phyloP scores from a whole-genome alignment of 2,329 filamentous ascomycete species.

The Nemania bipapillata region DNA sequence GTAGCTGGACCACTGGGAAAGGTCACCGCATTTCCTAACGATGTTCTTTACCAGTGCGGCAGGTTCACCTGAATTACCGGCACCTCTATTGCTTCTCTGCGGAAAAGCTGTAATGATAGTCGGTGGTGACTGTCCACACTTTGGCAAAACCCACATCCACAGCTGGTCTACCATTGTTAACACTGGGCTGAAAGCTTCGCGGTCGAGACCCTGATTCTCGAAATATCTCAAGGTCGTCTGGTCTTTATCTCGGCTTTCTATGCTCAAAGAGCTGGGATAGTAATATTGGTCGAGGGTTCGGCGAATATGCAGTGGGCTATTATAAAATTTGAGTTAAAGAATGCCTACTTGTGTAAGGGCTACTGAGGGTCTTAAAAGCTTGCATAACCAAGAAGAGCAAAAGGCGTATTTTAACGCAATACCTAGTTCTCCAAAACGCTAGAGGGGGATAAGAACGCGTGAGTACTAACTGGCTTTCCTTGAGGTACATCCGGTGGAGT shows the following conservation, averaged over 20 bases:
- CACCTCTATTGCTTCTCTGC: constrained; percentile 7
- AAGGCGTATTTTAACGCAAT: no score
- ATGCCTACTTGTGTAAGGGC: neutral
- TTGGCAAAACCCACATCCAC: constrained; percentile 14
- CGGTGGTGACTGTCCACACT: neutral
- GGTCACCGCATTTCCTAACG: neutral
- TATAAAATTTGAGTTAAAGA: no score
- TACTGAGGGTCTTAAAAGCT: no score
- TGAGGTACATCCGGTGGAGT: neutral
- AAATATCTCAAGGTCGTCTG: constrained; percentile 5
- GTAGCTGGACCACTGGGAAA: neutral
- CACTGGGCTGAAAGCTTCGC: neutral
- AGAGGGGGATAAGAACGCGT: no score
- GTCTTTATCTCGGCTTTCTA: neutral
- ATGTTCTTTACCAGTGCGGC: neutral
- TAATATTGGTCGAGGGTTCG: constrained; percentile 16
- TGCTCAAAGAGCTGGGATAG: neutral
- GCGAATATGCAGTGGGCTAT: constrained; percentile 2
- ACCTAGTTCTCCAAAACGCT: no score
- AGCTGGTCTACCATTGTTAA: constrained; percentile 17
- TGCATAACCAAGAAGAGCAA: no score
- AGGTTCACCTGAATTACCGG: no score
- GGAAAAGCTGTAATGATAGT: constrained; percentile 18
- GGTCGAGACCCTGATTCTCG: neutral
- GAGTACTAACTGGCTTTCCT: neutral